Evolutionary conservation across 2,329 filamentous ascomycete genomes (phyloP).

Genomic region (Coleophoma crateriformis): DNA sequence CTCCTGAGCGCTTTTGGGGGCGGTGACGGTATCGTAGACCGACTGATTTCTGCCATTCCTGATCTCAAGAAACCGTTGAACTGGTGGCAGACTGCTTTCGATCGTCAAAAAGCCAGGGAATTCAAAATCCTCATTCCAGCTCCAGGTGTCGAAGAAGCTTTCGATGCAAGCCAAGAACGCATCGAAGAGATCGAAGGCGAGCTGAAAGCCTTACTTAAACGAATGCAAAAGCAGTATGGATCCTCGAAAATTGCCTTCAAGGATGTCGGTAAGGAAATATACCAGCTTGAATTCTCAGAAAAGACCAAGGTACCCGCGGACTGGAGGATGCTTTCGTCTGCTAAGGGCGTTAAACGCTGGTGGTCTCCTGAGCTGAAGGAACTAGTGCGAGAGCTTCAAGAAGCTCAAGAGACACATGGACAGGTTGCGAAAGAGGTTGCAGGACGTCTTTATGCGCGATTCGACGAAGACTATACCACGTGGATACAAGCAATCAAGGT

Average conservation of each 20-base stretch:
- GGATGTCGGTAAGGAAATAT: constrained; percentile 94
- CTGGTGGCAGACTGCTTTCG: constrained; percentile 90
- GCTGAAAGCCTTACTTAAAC: constrained; percentile 65
- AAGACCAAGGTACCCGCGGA: constrained; percentile 72
- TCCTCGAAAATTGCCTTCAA: constrained; percentile 58
- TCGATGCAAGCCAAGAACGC: constrained; percentile 73
- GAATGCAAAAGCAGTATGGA: constrained; percentile 67
- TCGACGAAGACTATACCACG: constrained; percentile 77
- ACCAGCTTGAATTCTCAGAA: constrained; percentile 90
- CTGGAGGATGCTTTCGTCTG: constrained; percentile 97
- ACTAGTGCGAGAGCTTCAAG: constrained; percentile 82
- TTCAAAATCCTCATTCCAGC: constrained; percentile 81
- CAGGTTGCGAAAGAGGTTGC: constrained; percentile 88
- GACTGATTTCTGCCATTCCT: constrained; percentile 81
- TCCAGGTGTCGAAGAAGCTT: constrained; percentile 83
- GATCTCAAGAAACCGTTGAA: constrained; percentile 68
- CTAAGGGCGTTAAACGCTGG: constrained; percentile 83
- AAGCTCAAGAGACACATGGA: constrained; percentile 88
- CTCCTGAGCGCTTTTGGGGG: constrained; percentile 68
- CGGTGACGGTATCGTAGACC: constrained; percentile 78
- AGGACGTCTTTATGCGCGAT: constrained; percentile 75
- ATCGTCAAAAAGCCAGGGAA: constrained; percentile 72
- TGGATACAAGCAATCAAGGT: constrained; percentile 92
- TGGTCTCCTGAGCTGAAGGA: constrained; percentile 81
- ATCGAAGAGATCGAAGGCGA: constrained; percentile 73